Evolutionary conservation across 805 yeast genomes (phyloP), one percentile per base, ranked within the genome.

Genomic region (Lipomyces sp.): DNA sequence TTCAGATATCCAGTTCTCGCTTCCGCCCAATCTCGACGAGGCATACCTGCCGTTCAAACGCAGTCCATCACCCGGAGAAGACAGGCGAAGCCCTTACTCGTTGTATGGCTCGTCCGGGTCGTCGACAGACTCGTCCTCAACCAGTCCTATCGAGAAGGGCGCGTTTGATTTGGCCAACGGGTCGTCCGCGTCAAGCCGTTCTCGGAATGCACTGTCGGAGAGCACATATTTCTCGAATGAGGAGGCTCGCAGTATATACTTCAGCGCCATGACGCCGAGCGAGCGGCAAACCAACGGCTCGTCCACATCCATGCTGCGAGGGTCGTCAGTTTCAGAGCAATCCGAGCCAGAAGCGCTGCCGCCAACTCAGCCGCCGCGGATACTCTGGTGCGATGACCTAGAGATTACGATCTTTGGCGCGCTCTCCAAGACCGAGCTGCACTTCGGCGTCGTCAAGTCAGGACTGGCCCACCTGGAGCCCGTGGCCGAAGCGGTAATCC

Each of bases 201-300:
- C 18, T 51, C 55, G 21, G 58, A 62, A 41, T 60, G 55, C 36
- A 47, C 52, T 61, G 47, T 22, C 66, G 43, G 62, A 67, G 46
- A 82, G 88, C 60, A 75, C 79, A 68, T 70, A 81, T 33, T 83
- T 82, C 62, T 80, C 91, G 1, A 83, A 79, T 47, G 81, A 78
- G 44, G 84, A 83, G 49, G 84, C 86, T 1, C 75, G 80, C 41
- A 81, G 89, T 2, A 75, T 86, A 18, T 87, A 85, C 63, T 81
- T 86, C 90, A 86, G 95, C 66, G 95, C 95, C 1, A 72, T 83
- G 10, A 80, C 86, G 0, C 74, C 77, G 43, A 63, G 47, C 22
- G 43, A 29, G 24, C 47, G 39, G 18, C 39, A 22, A 13, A 2
- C 21, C 22, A 13, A 28, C 13, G 11, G 13, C 14, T 14, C 23